Evolutionary conservation across 164 flowering plant species (phyloP), one percentile per base, ranked within the genome.

Genomic region (Magnolia officinalis): DNA sequence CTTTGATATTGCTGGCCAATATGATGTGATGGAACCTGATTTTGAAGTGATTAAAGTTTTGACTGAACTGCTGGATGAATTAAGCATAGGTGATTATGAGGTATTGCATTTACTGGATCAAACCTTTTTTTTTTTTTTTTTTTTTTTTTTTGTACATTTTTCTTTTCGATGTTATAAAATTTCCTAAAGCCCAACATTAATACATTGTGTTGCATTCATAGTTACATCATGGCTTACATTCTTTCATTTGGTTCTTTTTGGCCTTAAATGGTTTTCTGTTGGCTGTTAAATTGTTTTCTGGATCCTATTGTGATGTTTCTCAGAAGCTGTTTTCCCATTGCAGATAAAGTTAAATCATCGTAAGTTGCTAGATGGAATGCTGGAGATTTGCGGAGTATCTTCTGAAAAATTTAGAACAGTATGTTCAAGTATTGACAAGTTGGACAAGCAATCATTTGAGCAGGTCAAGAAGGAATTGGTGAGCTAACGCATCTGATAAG

Each of bases 381-480:
- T 96, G 85, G 93, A 92, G 71, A 90, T 96, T 21, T 96, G 99
- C 85, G 99, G 99, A 72, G 98, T 96, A 77, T 89, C 99, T 72
- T 78, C 92, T 77, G 89, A 90, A 78, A 96, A 96, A 71, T 96
- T 96, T 75, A 85, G 98, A 86, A 91, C 97, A 51, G 93, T 96
- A 50, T 94, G 98, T 84, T 96, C 99, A 64, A 94, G 97, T 76
- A 90, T 96, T 74, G 99, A 96, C 90, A 96, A 96, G 86, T 80
- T 96, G 77, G 99, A 96, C 87, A 96, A 96, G 84, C 94, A 87
- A 79, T 68, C 97, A 0, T 91, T 92, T 81, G 93, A 89, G 72
- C 91, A 89, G 81, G 84, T 96, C 63, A 91, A 86, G 77, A 90
- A 85, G 79, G 98, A 96, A 86, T 87, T 96, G 98, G 99, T 96